Percentiles rank a stretch among this genome's conserved stretches.
These are phyloP conservation scores for Colletotrichum lindemuthianum DNA, from an alignment of 2,329 filamentous ascomycete genomes.

Conservation along the genomic window DNA sequence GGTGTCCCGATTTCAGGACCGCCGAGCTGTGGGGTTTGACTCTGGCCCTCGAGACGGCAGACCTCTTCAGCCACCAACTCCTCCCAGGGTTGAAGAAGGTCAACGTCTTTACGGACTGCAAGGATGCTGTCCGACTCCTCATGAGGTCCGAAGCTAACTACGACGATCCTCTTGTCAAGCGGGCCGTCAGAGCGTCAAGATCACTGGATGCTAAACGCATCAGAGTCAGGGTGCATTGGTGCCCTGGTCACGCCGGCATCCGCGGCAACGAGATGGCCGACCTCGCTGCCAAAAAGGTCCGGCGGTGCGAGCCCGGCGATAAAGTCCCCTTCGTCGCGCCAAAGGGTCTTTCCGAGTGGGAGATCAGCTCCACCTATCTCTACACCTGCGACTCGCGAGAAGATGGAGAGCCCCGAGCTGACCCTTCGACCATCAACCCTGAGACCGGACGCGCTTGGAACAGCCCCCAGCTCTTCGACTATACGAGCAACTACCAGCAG, in stretches of 20 bases:
- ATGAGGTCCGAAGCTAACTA: neutral
- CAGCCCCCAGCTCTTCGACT: no score
- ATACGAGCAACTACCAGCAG: no score
- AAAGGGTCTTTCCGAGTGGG: neutral
- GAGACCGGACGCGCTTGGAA: no score
- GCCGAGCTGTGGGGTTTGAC: slow-evolving; percentile 17
- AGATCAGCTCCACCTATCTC: neutral
- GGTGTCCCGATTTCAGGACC: neutral
- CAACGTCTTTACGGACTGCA: slow-evolving; percentile 19
- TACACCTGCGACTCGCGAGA: neutral
- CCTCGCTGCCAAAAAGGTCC: neutral
- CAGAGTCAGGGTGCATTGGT: slow-evolving; percentile 7
- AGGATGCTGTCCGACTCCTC: slow-evolving; percentile 5
- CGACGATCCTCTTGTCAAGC: slow-evolving; percentile 10
- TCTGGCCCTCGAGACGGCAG: slow-evolving; percentile 12
- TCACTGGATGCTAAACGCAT: neutral
- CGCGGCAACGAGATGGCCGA: slow-evolving; percentile 17
- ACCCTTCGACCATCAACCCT: no score
- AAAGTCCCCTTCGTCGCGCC: neutral
- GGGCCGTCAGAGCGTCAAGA: slow-evolving; percentile 15
- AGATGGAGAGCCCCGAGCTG: no score
- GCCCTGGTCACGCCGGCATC: slow-evolving; percentile 22
- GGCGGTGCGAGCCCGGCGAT: slow-evolving; percentile 1
- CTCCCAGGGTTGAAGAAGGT: slow-evolving; percentile 7
- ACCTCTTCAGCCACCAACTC: neutral